A percentile compares a stretch with the other conserved stretches of the same genome.
Conservation (phyloP, 768 basidiomycete species). For the Lactarius trivialis region DNA sequence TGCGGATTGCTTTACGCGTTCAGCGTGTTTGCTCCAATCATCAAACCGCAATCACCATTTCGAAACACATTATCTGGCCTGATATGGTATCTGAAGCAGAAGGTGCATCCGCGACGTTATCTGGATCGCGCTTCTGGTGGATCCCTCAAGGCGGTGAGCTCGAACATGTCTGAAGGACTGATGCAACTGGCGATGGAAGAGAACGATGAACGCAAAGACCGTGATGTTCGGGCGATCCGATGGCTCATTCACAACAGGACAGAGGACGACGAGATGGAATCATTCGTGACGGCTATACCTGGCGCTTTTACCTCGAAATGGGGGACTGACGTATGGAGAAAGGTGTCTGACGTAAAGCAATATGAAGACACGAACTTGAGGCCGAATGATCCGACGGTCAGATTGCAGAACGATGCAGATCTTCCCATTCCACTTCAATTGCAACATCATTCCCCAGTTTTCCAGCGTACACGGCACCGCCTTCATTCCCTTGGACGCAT, state of each 20-base stretch:
- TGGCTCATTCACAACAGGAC: background rate
- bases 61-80: conserved; percentile 1
- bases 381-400: background rate
- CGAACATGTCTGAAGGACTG: background rate
- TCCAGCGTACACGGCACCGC: background rate
- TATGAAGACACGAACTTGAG: background rate
- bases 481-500: background rate
- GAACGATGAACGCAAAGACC: background rate
- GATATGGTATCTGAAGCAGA: conserved; percentile 6
- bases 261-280: background rate
- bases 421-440: background rate
- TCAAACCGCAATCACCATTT: conserved; percentile 6
- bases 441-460: background rate
- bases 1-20: conserved; percentile 16
- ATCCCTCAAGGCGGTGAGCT: background rate
- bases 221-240: background rate
- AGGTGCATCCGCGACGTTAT: background rate
- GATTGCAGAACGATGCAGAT: background rate
- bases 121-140: background rate
- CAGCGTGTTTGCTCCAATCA: background rate
- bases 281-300: background rate
- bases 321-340: background rate
- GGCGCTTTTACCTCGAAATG: background rate
- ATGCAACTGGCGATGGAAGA: conserved; percentile 2
- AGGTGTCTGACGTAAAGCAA: background rate